Evolutionary conservation across 2,329 filamentous ascomycete species (phyloP), one percentile per base, ranked within the genome.

Genomic region (Coleophoma eucalyptorum): DNA sequence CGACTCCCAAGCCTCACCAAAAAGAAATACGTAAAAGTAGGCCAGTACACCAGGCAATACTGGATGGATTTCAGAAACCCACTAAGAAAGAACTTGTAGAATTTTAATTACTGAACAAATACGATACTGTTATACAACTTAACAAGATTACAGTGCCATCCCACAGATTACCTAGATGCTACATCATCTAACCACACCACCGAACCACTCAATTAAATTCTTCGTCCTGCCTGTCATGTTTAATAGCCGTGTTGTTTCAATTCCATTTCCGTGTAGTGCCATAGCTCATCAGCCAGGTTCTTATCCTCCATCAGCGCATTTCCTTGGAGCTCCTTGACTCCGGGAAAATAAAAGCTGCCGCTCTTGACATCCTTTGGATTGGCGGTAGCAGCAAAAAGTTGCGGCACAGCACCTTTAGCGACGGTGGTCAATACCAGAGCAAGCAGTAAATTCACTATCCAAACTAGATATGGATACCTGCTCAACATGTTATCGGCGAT

Each of bases 341-440:
- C 44, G 6, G 44, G 44, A 19, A 46, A 46, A 13, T 46, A 46
- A 35, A 46, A 46, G 21, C 18, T 26, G 18, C 44, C 44, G 33
- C 44, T 46, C 31, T 46, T 46, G 16, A 46, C 44, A 35, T 34
- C 16, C 15, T 34, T 13, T 16, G 16, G 11, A 15, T 34, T 46
- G 7, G 26, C 44, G 3, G 44, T 46, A 6, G 44, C 44, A 1
- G 44, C 44, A 35, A 46, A 46, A 26, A 46, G 35, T 13, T 46
- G 44, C 10, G 44, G 44, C 35, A 34, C 8, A 20, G 44, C 44
- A 33, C 44, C 44, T n/a, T 46, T 32, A 8, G 35, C 26, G 18
- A 16, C 35, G 18, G 18, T 21, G 11, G 35, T 18, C 8, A 46
- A 18, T 6, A 46, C 33, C 32, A 46, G n/a, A 13, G 33, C 35